Percentiles rank a stretch among this genome's conserved stretches.
phyloP scores from a whole-genome alignment of 2,329 filamentous ascomycete species.

The Diplodia sapinea region DNA sequence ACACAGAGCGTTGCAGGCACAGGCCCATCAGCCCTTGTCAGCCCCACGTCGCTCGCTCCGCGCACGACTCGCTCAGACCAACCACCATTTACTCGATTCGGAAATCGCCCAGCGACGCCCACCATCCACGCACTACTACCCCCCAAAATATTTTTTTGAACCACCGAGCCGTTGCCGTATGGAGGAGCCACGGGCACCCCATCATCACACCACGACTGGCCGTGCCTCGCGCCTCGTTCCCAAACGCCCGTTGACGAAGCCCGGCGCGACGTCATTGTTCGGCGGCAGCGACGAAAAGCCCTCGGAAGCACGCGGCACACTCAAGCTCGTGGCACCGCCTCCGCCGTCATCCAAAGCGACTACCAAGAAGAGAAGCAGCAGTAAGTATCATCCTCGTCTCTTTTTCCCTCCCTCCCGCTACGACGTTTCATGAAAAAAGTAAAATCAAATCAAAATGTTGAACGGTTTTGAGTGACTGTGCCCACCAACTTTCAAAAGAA shows the following conservation, averaged over 20 bases:
- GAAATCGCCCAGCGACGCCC: background rate
- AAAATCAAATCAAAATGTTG: background rate
- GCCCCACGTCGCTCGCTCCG: constrained; percentile 10
- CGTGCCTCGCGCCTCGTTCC: background rate
- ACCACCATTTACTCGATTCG: constrained; percentile 25
- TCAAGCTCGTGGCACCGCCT: background rate
- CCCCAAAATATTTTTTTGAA: too few species aligned
- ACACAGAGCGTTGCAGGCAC: background rate
- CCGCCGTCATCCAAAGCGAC: background rate
- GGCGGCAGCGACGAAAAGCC: background rate
- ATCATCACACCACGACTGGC: background rate
- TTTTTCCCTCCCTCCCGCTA: too few species aligned
- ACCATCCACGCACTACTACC: too few species aligned
- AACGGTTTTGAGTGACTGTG: background rate
- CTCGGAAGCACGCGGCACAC: constrained; percentile 18
- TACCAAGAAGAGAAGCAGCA: background rate
- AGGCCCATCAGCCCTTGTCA: background rate
- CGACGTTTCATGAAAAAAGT: background rate
- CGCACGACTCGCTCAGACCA: background rate
- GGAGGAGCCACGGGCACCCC: background rate
- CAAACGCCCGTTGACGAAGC: constrained; percentile 13
- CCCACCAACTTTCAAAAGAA: background rate
- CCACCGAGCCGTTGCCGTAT: too few species aligned
- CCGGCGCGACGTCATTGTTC: background rate
- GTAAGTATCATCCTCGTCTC: background rate